Percentiles rank a stretch among this genome's conserved stretches.
phyloP scores from a whole-genome alignment of 2,329 filamentous ascomycete genomes.

The Cytospora paraplurivora region DNA sequence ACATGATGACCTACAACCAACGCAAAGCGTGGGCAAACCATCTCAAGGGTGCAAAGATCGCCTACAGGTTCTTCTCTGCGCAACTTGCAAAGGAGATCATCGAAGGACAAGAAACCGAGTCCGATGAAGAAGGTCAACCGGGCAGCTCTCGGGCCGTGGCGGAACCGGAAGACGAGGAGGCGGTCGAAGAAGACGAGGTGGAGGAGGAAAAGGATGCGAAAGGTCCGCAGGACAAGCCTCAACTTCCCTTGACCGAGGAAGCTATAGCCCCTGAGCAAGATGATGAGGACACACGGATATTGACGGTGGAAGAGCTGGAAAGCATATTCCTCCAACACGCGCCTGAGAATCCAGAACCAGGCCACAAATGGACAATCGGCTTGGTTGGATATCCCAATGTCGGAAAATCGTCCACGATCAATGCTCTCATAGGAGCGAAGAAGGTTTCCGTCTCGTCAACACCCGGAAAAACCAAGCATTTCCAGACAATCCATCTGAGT shows the following conservation, averaged over 20 bases:
- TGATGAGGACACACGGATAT: slow-evolving; percentile 71
- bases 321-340: slow-evolving; percentile 79
- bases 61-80: slow-evolving; percentile 96
- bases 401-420: slow-evolving; percentile 98
- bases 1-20: slow-evolving; percentile 94
- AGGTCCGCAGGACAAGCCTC: slow-evolving; percentile 34
- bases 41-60: slow-evolving; percentile 77
- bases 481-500: slow-evolving; percentile 95
- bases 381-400: slow-evolving; percentile 98
- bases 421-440: slow-evolving; percentile 96
- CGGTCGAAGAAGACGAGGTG: slow-evolving; percentile 39
- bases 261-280: slow-evolving; percentile 43
- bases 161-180: slow-evolving; percentile 29
- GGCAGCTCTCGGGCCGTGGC: slow-evolving; percentile 35
- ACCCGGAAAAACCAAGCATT: slow-evolving; percentile 98
- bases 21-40: slow-evolving; percentile 83
- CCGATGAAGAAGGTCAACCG: slow-evolving; percentile 40
- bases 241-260: slow-evolving; percentile 42
- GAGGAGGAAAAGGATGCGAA: slow-evolving; percentile 34
- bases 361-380: slow-evolving; percentile 80
- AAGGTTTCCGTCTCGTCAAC: slow-evolving; percentile 98
- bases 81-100: slow-evolving; percentile 87
- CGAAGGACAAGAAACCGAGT: slow-evolving; percentile 65
- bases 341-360: slow-evolving; percentile 49
- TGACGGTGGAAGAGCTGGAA: slow-evolving; percentile 92